Base-by-base conservation (phyloP, 139 green algal genomes). In the Choricystis sp. region DNA sequence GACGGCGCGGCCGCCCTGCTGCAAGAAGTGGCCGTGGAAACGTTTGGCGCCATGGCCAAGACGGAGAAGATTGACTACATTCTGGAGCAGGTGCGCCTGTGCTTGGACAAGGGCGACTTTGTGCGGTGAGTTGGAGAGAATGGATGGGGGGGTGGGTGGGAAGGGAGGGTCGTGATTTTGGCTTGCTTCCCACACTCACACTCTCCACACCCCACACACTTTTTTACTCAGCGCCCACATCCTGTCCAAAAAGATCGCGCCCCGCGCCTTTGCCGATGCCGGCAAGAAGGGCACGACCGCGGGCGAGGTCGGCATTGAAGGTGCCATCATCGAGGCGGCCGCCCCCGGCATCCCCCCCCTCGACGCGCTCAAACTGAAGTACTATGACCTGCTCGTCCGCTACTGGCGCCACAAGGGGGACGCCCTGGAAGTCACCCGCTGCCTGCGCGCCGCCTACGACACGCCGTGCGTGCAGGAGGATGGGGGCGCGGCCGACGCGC, bases 1-100 rank as follows among this genome's bases (percentile, higher is more conserved):
- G 66, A 74, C 21, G 91, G 96, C 66, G 94, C 94, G 5, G 90
- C 89, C 19, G 88, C 96, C 52, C 86, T 89, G 19, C 79, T 99
- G 77, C 94, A 99, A 74, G 93, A 96, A 68, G 89, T 97, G 29
- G 81, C 93, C 40, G 91, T 95, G 79, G 93, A 99, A 72, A 99
- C 93, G 3, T 98, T 94, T 81, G 93, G 93, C 14, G 89, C 92
- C 25, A 96, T 99, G 89, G 84, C 89, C 59, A 96, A 96, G 76
- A 89, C 80, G 4, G 93, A 99, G 77, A 98, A 98, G 76, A 92
- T 99, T 49, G 86, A 84, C 19, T 99, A 92, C 79, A 98, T 99
- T 67, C 73, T 98, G 69, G 93, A 99, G 81, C 92, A 99, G 71
- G 82, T 90, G 49, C 75, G 85, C 19, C 82, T 98, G 69, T 98